Evolutionary conservation across 2,329 filamentous ascomycete genomes (phyloP), one percentile per base, ranked within the genome.

Genomic region (Zopfia rhizophila): DNA sequence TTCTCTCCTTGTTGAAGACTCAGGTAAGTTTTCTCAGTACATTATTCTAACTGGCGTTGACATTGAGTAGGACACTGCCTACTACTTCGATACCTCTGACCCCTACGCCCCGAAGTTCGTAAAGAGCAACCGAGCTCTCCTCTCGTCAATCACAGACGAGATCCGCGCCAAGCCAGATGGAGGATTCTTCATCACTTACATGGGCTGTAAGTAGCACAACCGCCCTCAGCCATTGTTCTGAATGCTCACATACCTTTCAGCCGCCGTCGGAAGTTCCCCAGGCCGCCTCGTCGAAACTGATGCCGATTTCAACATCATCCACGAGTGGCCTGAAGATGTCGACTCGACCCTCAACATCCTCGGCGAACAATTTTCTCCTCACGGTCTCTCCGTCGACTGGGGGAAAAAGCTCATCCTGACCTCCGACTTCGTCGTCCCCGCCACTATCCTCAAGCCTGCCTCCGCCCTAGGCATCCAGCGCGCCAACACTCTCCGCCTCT

Each of bases 161-260:
- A 82, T 86, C 57, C 79, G 82, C 12, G 82, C 83, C 33, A 85
- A 85, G 68, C 83, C 83, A 8, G 83, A 83, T 17, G 83, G 81
- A 53, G 81, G 82, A 0, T 84, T 84, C 69, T 82, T 82, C 62
- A 81, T 84, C 56, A 84, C 82, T 3, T 84, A 83, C 66, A 83
- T 84, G 82, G 81, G 82, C 12, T 82, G 75, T 55, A 29, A 54
- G 51, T 35, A 4, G 37, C 38, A 6, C 16, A 8, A n/a, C n/a
- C 14, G 17, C n/a, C 12, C 11, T 16, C 12, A 38, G 12, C 63
- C 55, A 57, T 59, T 48, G 22, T 21, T 8, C 6, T 25, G 8
- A 33, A n/a, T 29, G 33, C 29, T 29, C 13, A 37, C 8, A 58
- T 59, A 49, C 54, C 53, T n/a, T 60, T 7, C 38, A 63, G 58